phyloP scores from a whole-genome alignment of 2,329 filamentous ascomycete genomes.

The Fusarium sambucinum region DNA sequence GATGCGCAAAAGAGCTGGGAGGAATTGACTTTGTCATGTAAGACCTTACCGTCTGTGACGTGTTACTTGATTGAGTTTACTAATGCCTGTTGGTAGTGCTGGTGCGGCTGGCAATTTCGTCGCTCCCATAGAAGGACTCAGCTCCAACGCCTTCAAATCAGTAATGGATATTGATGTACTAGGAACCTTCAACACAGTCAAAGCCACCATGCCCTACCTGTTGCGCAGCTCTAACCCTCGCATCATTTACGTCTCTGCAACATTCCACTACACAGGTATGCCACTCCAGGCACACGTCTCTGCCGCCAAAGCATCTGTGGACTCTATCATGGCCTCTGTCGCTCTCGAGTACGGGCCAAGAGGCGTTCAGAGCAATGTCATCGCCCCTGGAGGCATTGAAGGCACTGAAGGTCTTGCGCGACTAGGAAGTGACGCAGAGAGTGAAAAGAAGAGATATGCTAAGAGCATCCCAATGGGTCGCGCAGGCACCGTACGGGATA shows the following conservation, averaged over 20 bases:
- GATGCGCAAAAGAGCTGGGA: constrained; percentile 85
- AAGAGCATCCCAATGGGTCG: constrained; percentile 77
- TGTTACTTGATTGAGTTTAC: neutral
- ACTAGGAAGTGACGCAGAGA: constrained; percentile 59
- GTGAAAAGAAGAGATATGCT: constrained; percentile 51
- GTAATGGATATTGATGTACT: constrained; percentile 97
- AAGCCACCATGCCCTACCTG: constrained; percentile 88
- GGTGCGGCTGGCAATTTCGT: constrained; percentile 97
- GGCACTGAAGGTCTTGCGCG: constrained; percentile 85
- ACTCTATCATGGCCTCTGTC: constrained; percentile 82
- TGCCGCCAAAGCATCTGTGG: constrained; percentile 91
- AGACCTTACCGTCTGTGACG: constrained; percentile 46
- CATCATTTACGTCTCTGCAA: constrained; percentile 90
- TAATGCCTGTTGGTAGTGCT: constrained; percentile 67
- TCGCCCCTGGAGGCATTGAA: constrained; percentile 87
- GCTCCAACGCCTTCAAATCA: constrained; percentile 89
- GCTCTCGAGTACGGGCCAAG: constrained; percentile 91
- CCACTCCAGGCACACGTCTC: constrained; percentile 90
- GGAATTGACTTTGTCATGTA: constrained; percentile 93
- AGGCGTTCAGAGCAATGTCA: constrained; percentile 88
- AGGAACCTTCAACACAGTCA: constrained; percentile 94
- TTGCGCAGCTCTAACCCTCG: constrained; percentile 80
- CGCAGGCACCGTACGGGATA: constrained; percentile 84
- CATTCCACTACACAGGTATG: constrained; percentile 89
- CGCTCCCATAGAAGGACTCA: constrained; percentile 83